A percentile compares a stretch with the other conserved stretches of the same genome.
These are phyloP conservation scores for Rhodotorula kratochvilovae DNA, from an alignment of 768 basidiomycete species.

Conservation along the genomic window DNA sequence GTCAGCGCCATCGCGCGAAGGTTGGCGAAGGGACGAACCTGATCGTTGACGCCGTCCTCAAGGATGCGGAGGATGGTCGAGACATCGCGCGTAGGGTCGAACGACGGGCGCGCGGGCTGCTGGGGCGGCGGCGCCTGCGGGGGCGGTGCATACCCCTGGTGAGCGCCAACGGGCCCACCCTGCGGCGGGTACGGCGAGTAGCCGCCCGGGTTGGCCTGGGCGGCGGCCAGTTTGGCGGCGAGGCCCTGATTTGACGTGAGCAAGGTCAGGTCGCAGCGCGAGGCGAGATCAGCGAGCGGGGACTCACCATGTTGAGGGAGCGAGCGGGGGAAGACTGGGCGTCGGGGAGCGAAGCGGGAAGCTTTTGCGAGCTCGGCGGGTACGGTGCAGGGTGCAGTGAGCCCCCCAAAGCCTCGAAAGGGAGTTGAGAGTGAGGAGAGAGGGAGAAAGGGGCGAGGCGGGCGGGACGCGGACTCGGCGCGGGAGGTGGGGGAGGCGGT, in stretches of 20 bases:
- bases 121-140: constrained; percentile 11
- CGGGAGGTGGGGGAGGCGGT: too few relatives aligned
- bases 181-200: constrained; percentile 1
- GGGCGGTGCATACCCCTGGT: not conserved
- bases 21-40: constrained; percentile 12
- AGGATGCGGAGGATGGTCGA: constrained; percentile 14
- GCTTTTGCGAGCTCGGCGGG: too few relatives aligned
- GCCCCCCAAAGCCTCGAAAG: too few relatives aligned
- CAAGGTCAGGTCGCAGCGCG: too few relatives aligned
- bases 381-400: too few relatives aligned
- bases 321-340: too few relatives aligned
- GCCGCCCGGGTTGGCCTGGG: not conserved
- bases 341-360: too few relatives aligned
- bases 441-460: too few relatives aligned
- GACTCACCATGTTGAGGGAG: not conserved
- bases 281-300: not conserved
- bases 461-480: too few relatives aligned
- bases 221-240: constrained; percentile 6
- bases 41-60: constrained; percentile 27
- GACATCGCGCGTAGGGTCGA: constrained; percentile 12
- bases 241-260: not conserved
- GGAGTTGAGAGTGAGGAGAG: too few relatives aligned
- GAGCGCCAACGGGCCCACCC: not conserved
- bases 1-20: not conserved
- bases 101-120: not conserved